phyloP scores from a whole-genome alignment of 2,329 filamentous ascomycete genomes.

The Fusarium acutatum region DNA sequence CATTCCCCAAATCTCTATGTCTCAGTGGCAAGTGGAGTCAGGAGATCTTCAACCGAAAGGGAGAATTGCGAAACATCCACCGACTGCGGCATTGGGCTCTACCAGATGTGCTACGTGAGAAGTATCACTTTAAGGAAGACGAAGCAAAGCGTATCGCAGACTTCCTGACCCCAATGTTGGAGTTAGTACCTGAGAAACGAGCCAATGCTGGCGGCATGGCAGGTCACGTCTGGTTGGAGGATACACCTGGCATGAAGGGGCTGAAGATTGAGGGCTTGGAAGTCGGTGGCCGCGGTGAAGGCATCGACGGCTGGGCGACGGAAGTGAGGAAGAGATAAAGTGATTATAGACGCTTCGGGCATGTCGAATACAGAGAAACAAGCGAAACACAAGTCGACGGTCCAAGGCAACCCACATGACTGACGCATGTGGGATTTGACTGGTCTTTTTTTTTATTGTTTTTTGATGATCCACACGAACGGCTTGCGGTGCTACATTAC shows the following conservation, averaged over 20 bases:
- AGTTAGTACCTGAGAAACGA: slow-evolving; percentile 84
- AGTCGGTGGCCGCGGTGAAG: slow-evolving; percentile 86
- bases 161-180: slow-evolving; percentile 90
- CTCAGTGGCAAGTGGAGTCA: slow-evolving; percentile 96
- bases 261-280: slow-evolving; percentile 76
- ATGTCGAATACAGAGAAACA: slow-evolving; percentile 35
- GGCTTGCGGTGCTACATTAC: slow-evolving; percentile 9
- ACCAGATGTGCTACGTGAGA: slow-evolving; percentile 90
- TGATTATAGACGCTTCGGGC: slow-evolving; percentile 26
- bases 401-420: slow-evolving; percentile 15
- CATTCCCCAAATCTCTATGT: slow-evolving; percentile 91
- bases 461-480: slow-evolving; percentile 11
- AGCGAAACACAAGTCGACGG: slow-evolving; percentile 28
- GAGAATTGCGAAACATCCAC: slow-evolving; percentile 97
- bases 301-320: slow-evolving; percentile 91
- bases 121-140: slow-evolving; percentile 91
- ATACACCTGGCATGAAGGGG: slow-evolving; percentile 88
- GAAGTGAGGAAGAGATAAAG: slow-evolving; percentile 84
- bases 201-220: slow-evolving; percentile 98
- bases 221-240: slow-evolving; percentile 81
- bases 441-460: slow-evolving; percentile 23
- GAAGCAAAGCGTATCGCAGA: slow-evolving; percentile 81
- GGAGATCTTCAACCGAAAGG: slow-evolving; percentile 98
- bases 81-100: slow-evolving; percentile 95
- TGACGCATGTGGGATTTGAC: slow-evolving; percentile 3